Base-by-base conservation (phyloP, 495 filamentous ascomycete species). In the Penicillium roqueforti region DNA sequence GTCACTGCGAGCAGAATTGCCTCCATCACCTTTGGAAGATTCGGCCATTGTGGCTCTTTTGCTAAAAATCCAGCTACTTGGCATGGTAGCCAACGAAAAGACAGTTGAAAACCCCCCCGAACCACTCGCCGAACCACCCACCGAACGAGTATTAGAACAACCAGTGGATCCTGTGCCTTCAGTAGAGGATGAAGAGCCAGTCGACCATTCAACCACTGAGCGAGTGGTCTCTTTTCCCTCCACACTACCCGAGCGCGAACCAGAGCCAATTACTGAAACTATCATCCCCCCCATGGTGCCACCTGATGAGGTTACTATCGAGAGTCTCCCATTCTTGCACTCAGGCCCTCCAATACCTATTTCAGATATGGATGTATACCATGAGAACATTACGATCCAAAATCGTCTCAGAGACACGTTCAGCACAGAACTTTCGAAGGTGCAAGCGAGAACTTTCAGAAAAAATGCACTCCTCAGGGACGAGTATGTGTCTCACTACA, bases 291-390 rank as follows among this genome's bases (percentile, higher is more conserved):
- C 52, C 1, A 46, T 56, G 18, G 51, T 39, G 5, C 10, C 31
- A 1, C 54, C 37, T 38, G 53, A 65, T 26, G 38, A 51, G 14
- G 44, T 69, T 38, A 62, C 58, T 22, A 42, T 80, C 13, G 72
- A 79, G 8, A 70, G 54, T 32, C 62, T 83, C 10, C 80, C 80
- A 3, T 83, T 79, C 46, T 57, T 83, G 11, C 56, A 64, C 14
- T 63, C 70, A 3, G 78, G 73, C 0, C 77, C 79, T 25, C 77
- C 69, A 3, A 79, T 76, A 7, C 76, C 78, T 7, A 54, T 81
- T 4, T 79, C 77, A 11, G 76, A 81, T 23, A 60, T 80, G 36
- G 75, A 80, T 7, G 62, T 74, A 5, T 70, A 70, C 18, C 72
- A 77, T 32, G 76, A 80, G 13, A 76, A 78, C 40, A 50, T 46